Base-by-base conservation (phyloP, 352 stramenopile species). In the Globisporangium recalcitrans region DNA sequence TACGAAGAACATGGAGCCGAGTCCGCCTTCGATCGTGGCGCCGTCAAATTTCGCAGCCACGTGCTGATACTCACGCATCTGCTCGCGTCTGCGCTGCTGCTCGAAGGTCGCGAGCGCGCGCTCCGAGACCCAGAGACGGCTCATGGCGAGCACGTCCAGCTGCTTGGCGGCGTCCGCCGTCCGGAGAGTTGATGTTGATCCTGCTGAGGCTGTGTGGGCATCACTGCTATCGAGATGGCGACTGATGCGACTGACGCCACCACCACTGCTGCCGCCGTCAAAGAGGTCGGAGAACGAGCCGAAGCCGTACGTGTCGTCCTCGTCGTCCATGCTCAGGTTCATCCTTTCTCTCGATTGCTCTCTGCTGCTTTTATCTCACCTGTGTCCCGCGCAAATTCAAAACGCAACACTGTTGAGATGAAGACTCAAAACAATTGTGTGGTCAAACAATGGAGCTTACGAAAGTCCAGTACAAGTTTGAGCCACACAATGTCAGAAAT, bases 231-330 rank as follows among this genome's bases (percentile, higher is more conserved):
- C 14, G 38, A 11, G 3, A 22, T 22, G 38, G 16, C 38, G 2
- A 22, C 16, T 46, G 16, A 21, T 1, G 22, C 21, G n/a, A 44
- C 13, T 9, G 49, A 22, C 14, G 27, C 7, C 16, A 63, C 38
- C 32, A 7, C 5, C 21, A 22, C 34, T 42, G 22, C 42, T 19
- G 29, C 31, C 38, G 34, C 47, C 38, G 40, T 78, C 72, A 62
- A 90, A 86, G 65, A 90, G 70, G 9, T 87, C 77, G 26, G 77
- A 74, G 68, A 78, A 82, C 52, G 80, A 84, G 40, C 77, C 74
- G 60, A 88, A 90, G 81, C 78, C 81, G 67, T 87, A 87, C 61
- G 71, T 77, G 32, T 86, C 77, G 44, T 86, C 77, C 27, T 88
- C 77, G 19, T 87, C 72, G 74, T 86, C 72, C 72, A 80, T 77